phyloP scores from a whole-genome alignment of 1,284 basidiomycete species.

The Microbotryum saponariae region DNA sequence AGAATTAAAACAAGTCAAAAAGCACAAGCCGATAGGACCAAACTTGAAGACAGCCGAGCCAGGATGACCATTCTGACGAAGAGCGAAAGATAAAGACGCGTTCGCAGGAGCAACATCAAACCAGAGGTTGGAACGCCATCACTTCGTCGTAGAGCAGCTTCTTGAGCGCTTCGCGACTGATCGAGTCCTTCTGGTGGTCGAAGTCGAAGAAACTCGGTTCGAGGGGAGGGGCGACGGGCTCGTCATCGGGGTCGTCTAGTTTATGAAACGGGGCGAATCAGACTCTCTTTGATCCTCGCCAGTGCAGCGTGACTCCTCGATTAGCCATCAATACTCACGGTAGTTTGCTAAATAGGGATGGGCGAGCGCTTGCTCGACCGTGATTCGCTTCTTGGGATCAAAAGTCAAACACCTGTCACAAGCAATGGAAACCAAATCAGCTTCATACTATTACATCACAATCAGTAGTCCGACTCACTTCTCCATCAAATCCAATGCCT shows the following conservation, averaged over 20 bases:
- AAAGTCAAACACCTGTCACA: constrained; percentile 40
- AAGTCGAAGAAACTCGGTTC: constrained; percentile 90
- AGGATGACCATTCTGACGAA: neutral
- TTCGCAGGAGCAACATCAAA: constrained; percentile 2
- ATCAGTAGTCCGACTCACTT: neutral
- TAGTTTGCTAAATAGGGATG: constrained; percentile 90
- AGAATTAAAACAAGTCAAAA: neutral
- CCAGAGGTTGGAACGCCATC: constrained; percentile 11
- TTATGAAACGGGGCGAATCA: constrained; percentile 34
- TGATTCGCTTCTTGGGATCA: constrained; percentile 86
- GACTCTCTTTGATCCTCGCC: too few species aligned
- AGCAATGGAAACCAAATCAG: too few species aligned
- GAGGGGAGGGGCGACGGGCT: constrained; percentile 81
- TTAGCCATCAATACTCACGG: constrained; percentile 12
- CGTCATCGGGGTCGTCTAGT: constrained; percentile 79
- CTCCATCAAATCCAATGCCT: constrained; percentile 79
- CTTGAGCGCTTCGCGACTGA: constrained; percentile 74
- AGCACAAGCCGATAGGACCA: neutral
- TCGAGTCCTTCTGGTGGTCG: constrained; percentile 86
- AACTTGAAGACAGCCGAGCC: neutral
- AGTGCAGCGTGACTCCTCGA: too few species aligned
- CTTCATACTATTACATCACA: constrained; percentile 39
- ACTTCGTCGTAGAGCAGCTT: constrained; percentile 27
- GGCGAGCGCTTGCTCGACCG: constrained; percentile 79
- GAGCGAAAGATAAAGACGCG: neutral